These are phyloP conservation scores for Exophiala sideris DNA, from an alignment of 2,329 filamentous ascomycete genomes.

Conservation along the genomic window DNA sequence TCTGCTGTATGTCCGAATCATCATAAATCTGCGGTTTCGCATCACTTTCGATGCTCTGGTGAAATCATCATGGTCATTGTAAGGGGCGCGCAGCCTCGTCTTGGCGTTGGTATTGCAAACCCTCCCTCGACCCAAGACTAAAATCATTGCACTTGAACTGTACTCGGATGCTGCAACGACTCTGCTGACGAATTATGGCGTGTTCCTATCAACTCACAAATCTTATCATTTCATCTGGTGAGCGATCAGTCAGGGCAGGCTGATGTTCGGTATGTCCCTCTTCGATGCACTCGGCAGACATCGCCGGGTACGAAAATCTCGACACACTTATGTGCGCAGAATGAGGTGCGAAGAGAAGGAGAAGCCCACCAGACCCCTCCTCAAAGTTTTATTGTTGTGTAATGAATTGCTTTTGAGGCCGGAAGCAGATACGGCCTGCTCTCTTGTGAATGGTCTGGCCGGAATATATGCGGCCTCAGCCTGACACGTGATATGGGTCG, in stretches of 20 bases:
- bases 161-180: not conserved
- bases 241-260: too few relatives aligned
- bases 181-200: not conserved
- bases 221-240: too few relatives aligned
- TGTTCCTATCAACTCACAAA: too few relatives aligned
- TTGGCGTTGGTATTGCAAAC: slow-evolving; percentile 6
- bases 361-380: slow-evolving; percentile 25
- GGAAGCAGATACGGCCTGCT: slow-evolving; percentile 16
- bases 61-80: not conserved
- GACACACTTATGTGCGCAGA: not conserved
- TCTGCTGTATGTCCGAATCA: not conserved
- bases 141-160: not conserved
- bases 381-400: slow-evolving; percentile 17
- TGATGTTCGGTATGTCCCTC: too few relatives aligned
- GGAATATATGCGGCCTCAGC: slow-evolving; percentile 11
- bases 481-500: slow-evolving; percentile 3
- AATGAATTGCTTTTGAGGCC: slow-evolving; percentile 19
- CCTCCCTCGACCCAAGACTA: not conserved
- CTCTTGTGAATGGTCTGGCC: slow-evolving; percentile 23
- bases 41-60: not conserved
- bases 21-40: not conserved
- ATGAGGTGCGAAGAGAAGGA: slow-evolving; percentile 11
- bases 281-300: too few relatives aligned
- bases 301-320: not conserved
- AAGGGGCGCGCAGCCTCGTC: slow-evolving; percentile 10